Evolutionary conservation across 805 yeast species (phyloP).

Genomic region (Wickerhamiella australiensis): DNA sequence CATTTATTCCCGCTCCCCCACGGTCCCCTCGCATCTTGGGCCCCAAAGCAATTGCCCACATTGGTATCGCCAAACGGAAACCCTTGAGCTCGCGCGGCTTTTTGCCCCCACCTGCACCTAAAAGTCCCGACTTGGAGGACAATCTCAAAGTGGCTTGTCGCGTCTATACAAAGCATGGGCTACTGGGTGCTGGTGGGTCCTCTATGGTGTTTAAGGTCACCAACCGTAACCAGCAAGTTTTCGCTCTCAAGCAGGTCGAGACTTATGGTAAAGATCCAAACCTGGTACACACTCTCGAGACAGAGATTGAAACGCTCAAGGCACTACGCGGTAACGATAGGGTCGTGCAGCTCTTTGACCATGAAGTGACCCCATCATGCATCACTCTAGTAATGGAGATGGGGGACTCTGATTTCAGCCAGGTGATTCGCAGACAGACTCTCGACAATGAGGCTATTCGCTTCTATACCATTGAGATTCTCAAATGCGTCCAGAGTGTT

Average conservation of each 20-base stretch:
- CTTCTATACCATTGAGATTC: slow-evolving; percentile 64
- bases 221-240: slow-evolving; percentile 41
- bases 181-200: slow-evolving; percentile 83
- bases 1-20: not conserved
- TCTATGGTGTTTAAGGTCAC: slow-evolving; percentile 80
- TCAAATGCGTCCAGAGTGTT: slow-evolving; percentile 77
- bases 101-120: not conserved
- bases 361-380: slow-evolving; percentile 50
- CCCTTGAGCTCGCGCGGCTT: not conserved
- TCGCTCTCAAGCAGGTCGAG: slow-evolving; percentile 70
- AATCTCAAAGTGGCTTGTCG: slow-evolving; percentile 39
- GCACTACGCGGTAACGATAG: slow-evolving; percentile 49
- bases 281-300: slow-evolving; percentile 68
- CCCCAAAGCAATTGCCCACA: not conserved
- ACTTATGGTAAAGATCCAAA: slow-evolving; percentile 65
- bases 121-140: not conserved
- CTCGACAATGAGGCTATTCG: slow-evolving; percentile 66
- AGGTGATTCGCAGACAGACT: slow-evolving; percentile 49
- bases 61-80: not conserved
- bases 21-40: not conserved
- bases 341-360: slow-evolving; percentile 66
- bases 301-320: slow-evolving; percentile 68
- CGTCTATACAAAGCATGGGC: slow-evolving; percentile 60
- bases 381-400: slow-evolving; percentile 80
- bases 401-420: slow-evolving; percentile 83